These are phyloP conservation scores for Hanseniaspora nectarophila DNA, from an alignment of 805 yeast species.

Conservation along the genomic window DNA sequence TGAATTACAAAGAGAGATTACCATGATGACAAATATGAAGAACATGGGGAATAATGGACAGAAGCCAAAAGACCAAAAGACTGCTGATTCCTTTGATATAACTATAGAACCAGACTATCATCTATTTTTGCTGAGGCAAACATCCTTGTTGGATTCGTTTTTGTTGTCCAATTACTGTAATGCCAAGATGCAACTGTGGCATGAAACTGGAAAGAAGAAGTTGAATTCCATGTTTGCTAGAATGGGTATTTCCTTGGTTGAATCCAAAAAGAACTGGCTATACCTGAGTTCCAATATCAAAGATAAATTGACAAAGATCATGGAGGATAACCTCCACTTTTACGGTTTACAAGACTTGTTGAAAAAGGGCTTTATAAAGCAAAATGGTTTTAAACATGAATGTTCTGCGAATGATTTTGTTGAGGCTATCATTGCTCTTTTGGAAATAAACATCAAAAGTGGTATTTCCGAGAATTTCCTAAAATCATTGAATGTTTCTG, in stretches of 20 bases:
- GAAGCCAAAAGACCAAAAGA: constrained; percentile 18
- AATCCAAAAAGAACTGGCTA: constrained; percentile 86
- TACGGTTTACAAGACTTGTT: constrained; percentile 76
- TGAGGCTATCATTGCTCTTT: constrained; percentile 71
- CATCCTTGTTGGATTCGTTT: constrained; percentile 86
- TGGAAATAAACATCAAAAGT: constrained; percentile 47
- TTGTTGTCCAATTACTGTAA: constrained; percentile 83
- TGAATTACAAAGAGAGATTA: constrained; percentile 56
- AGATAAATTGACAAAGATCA: constrained; percentile 54
- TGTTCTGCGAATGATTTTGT: constrained; percentile 88
- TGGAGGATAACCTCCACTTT: constrained; percentile 54
- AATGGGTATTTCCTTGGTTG: constrained; percentile 84
- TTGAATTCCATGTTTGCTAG: constrained; percentile 86
- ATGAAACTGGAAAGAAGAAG: constrained; percentile 77
- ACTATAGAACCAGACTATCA: constrained; percentile 73
- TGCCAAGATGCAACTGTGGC: constrained; percentile 77
- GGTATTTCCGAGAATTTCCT: constrained; percentile 20
- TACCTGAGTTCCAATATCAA: constrained; percentile 77
- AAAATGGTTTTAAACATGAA: constrained; percentile 78
- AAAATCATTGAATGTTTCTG: constrained; percentile 21
- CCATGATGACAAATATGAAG: constrained; percentile 38
- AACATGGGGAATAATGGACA: constrained; percentile 11
- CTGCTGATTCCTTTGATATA: constrained; percentile 37
- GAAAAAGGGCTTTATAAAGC: constrained; percentile 74
- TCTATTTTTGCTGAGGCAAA: constrained; percentile 75